Conservation (phyloP, 2,329 filamentous ascomycete genomes). For the Torrubiellomyces zombiae region DNA sequence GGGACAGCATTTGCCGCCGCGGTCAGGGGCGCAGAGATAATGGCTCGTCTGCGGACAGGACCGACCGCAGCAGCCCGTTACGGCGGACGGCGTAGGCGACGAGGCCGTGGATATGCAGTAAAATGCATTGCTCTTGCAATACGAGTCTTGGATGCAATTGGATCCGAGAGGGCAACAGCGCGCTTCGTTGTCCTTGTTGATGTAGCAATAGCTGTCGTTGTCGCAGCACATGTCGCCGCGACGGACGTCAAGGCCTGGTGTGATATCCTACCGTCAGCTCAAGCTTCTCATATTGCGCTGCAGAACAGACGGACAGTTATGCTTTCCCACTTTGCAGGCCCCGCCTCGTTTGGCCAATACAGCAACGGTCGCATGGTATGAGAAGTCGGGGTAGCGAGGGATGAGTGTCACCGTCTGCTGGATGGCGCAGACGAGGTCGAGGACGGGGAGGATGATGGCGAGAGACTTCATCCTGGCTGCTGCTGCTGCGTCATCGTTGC, state of each 20-base stretch:
- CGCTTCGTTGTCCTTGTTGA: slow-evolving; percentile 15
- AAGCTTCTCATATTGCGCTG: too few species aligned
- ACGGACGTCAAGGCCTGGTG: slow-evolving; percentile 24
- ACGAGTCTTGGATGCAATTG: slow-evolving; percentile 20
- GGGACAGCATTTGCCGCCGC: slow-evolving; percentile 33
- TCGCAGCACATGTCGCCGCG: slow-evolving; percentile 22
- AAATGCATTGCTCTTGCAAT: slow-evolving; percentile 17
- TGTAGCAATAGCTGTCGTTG: slow-evolving; percentile 28
- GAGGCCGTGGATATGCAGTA: slow-evolving; percentile 16
- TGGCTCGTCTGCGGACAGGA: slow-evolving; percentile 22
- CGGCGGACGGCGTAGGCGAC: slow-evolving; percentile 9
- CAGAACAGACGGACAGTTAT: too few species aligned
- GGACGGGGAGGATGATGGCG: too few species aligned
- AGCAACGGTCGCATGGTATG: too few species aligned
- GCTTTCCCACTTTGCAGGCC: too few species aligned
- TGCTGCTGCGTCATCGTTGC: too few species aligned
- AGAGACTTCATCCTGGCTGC: too few species aligned
- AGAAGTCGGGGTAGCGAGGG: too few species aligned
- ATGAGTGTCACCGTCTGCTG: too few species aligned
- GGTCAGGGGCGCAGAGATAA: slow-evolving; percentile 25
- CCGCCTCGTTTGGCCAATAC: too few species aligned
- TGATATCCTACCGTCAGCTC: too few species aligned
- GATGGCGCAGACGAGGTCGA: too few species aligned
- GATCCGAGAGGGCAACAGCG: slow-evolving; percentile 27
- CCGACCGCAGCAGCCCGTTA: slow-evolving; percentile 21